These are phyloP conservation scores for Calocybe gambosa DNA, from an alignment of 1,284 basidiomycete genomes.

Conservation along the genomic window DNA sequence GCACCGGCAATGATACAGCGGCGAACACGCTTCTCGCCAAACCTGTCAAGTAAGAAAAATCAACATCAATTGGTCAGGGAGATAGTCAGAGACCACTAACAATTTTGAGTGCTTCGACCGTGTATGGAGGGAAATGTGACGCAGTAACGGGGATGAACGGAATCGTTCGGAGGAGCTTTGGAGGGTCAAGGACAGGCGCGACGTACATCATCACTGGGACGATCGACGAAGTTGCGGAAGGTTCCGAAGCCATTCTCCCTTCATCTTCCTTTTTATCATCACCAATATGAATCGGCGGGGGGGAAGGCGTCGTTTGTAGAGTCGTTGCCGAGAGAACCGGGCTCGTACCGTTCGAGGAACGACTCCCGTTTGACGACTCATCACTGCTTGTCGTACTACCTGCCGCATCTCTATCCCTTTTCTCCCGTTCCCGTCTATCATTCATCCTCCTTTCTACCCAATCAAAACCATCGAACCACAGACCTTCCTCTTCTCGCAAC, in stretches of 20 bases:
- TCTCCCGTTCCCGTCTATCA: slow-evolving; percentile 25
- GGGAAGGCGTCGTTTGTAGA: slow-evolving; percentile 67
- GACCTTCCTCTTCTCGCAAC: slow-evolving; percentile 50
- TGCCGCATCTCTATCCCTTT: slow-evolving; percentile 21
- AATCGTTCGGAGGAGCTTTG: slow-evolving; percentile 54
- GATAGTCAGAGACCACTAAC: slow-evolving; percentile 34
- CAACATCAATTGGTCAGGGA: slow-evolving; percentile 2
- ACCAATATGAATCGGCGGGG: slow-evolving; percentile 40
- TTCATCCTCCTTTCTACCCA: slow-evolving; percentile 49
- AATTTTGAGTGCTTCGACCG: slow-evolving; percentile 47
- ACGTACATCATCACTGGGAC: slow-evolving; percentile 41
- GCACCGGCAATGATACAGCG: slow-evolving; percentile 66
- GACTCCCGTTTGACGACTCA: slow-evolving; percentile 38
- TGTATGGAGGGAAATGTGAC: slow-evolving; percentile 53
- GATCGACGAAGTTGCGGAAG: slow-evolving; percentile 8
- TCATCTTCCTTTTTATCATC: slow-evolving; percentile 29
- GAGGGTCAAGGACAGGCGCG: slow-evolving; percentile 51
- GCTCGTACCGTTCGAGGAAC: slow-evolving; percentile 54
- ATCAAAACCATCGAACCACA: slow-evolving; percentile 66
- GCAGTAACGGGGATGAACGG: slow-evolving; percentile 63
- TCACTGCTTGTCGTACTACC: slow-evolving; percentile 33
- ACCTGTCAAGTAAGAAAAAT: slow-evolving; percentile 34
- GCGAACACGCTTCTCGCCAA: slow-evolving; percentile 68
- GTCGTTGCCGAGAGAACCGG: slow-evolving; percentile 71
- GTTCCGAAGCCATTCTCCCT: slow-evolving; percentile 11